Percentiles rank a stretch among this genome's conserved stretches.
These are phyloP conservation scores for Hypholoma fasciculare DNA, from an alignment of 768 basidiomycete species.

Conservation along the genomic window DNA sequence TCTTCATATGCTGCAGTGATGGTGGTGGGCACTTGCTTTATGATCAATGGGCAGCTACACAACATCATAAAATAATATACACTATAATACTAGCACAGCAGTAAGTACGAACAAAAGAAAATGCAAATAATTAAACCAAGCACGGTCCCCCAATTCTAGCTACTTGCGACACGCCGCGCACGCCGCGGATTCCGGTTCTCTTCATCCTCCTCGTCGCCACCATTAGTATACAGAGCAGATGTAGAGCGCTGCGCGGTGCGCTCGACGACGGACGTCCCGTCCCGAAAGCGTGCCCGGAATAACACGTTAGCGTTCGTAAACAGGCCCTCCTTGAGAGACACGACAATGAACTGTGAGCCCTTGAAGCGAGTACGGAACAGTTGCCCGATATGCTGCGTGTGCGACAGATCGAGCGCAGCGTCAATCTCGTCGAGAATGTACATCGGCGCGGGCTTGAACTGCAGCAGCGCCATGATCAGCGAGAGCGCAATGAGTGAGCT, in stretches of 20 bases:
- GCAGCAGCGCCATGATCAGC: slow-evolving; percentile 97
- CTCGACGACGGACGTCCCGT: slow-evolving; percentile 92
- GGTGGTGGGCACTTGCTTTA: no score
- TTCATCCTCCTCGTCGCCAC: slow-evolving; percentile 28
- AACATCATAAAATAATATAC: slow-evolving; percentile 12
- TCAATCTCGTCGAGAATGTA: slow-evolving; percentile 99
- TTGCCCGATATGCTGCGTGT: slow-evolving; percentile 96
- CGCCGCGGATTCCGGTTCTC: slow-evolving; percentile 30
- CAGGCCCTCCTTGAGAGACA: slow-evolving; percentile 93
- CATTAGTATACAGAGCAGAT: slow-evolving; percentile 45
- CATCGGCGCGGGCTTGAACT: slow-evolving; percentile 99
- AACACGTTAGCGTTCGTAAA: slow-evolving; percentile 98
- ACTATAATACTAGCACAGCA: slow-evolving; percentile 15
- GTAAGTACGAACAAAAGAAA: slow-evolving; percentile 19
- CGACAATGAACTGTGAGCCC: slow-evolving; percentile 97
- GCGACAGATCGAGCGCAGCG: slow-evolving; percentile 93
- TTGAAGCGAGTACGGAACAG: slow-evolving; percentile 98
- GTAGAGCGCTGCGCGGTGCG: slow-evolving; percentile 68
- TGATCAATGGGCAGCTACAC: no score
- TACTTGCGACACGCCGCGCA: slow-evolving; percentile 9
- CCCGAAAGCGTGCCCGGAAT: slow-evolving; percentile 90
- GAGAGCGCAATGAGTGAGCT: slow-evolving; percentile 98
- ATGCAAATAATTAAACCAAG: slow-evolving; percentile 22
- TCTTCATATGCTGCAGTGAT: no score
- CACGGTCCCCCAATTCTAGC: background rate